Conservation (phyloP, 129 eudicot genomes). For the Chrysanthemum seticuspe region DNA sequence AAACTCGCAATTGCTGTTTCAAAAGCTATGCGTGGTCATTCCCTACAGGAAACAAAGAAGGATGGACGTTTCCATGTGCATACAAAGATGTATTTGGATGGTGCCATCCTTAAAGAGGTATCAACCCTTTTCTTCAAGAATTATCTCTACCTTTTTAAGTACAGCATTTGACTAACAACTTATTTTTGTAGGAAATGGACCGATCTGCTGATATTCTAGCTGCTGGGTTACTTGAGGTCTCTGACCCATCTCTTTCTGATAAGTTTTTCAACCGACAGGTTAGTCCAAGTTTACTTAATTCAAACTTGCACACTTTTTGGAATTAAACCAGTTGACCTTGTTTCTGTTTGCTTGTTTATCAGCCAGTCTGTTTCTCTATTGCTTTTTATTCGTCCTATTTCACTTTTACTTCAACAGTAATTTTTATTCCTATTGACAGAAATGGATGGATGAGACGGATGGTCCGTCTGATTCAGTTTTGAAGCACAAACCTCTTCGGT, state of each 20-base stretch:
- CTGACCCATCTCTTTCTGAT: slow-evolving; percentile 79
- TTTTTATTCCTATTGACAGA: neutral
- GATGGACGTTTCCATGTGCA: slow-evolving; percentile 99
- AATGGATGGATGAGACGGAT: slow-evolving; percentile 59
- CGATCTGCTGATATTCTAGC: slow-evolving; percentile 98
- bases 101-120: slow-evolving; percentile 96
- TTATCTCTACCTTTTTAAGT: neutral
- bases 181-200: slow-evolving; percentile 83
- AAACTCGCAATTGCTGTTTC: slow-evolving; percentile 96
- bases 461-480: slow-evolving; percentile 67
- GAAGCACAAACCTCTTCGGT: slow-evolving; percentile 93
- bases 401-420: neutral
- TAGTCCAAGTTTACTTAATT: neutral
- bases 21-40: slow-evolving; percentile 92
- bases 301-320: neutral
- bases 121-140: neutral
- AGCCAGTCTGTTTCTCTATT: slow-evolving; percentile 18
- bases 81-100: slow-evolving; percentile 92
- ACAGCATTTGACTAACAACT: neutral
- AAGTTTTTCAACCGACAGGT: neutral
- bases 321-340: neutral
- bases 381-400: slow-evolving; percentile 3
- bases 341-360: slow-evolving; percentile 14
- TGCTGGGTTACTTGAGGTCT: slow-evolving; percentile 94
- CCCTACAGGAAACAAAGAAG: slow-evolving; percentile 93